Conservation (phyloP, 1,139 yeast genomes). For the Saccharomyces hybrid region DNA sequence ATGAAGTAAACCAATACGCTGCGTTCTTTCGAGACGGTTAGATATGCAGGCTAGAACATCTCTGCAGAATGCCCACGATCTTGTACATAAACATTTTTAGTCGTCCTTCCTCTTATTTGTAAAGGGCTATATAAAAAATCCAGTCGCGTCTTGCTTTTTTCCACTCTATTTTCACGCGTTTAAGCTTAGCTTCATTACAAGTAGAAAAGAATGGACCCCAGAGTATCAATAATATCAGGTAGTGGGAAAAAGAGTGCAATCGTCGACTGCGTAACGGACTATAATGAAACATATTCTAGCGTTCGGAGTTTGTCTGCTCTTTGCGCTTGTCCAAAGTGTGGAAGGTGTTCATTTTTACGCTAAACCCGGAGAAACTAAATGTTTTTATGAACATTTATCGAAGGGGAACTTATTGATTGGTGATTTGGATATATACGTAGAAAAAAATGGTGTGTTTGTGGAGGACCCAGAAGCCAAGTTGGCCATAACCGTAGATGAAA, state of each 20-base stretch:
- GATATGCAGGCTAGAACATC: background rate
- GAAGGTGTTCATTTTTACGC: slow-evolving; percentile 30
- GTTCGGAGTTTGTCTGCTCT: background rate
- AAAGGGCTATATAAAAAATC: background rate
- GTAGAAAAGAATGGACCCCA: background rate
- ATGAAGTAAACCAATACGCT: background rate
- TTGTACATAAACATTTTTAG: background rate
- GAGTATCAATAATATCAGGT: background rate
- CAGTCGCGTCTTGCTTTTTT: background rate
- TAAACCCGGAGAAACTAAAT: slow-evolving; percentile 31
- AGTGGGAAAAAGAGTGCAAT: background rate
- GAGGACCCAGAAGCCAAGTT: slow-evolving; percentile 34
- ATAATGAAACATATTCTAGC: background rate
- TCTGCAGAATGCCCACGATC: background rate
- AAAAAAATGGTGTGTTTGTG: slow-evolving; percentile 33
- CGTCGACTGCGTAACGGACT: background rate
- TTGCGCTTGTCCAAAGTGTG: background rate
- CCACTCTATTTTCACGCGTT: background rate
- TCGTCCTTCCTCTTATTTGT: background rate
- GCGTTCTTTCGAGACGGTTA: background rate
- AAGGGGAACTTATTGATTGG: slow-evolving; percentile 47
- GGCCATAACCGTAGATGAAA: slow-evolving; percentile 45
- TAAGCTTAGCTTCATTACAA: background rate
- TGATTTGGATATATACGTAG: slow-evolving; percentile 33
- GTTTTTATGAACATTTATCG: slow-evolving; percentile 50